Percentiles rank a stretch among this genome's conserved stretches.
phyloP scores from a whole-genome alignment of 2,329 filamentous ascomycete genomes.

The Leptographium flavum region DNA sequence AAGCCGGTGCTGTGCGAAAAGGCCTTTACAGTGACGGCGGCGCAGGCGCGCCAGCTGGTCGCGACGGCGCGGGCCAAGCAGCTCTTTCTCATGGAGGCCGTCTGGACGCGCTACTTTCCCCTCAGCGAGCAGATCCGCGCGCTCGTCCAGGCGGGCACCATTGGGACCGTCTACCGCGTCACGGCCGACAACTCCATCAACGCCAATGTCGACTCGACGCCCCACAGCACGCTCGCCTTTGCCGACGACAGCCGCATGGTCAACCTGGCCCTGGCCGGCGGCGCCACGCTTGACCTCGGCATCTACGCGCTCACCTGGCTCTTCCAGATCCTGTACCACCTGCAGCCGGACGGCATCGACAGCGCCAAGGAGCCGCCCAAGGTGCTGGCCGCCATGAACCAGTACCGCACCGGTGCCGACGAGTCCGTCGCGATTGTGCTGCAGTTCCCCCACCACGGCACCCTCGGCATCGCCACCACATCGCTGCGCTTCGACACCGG shows the following conservation, averaged over 20 bases:
- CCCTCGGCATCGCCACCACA: constrained; percentile 60
- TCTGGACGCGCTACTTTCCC: constrained; percentile 84
- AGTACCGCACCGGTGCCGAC: constrained; percentile 62
- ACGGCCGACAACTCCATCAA: constrained; percentile 48
- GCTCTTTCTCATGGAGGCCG: constrained; percentile 70
- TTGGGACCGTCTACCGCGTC: constrained; percentile 48
- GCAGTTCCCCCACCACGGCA: constrained; percentile 54
- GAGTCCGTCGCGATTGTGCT: constrained; percentile 67
- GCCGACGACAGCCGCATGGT: constrained; percentile 60
- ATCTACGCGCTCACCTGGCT: constrained; percentile 86
- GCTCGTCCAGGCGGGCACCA: constrained; percentile 38
- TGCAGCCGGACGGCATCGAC: constrained; percentile 39
- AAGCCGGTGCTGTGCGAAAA: constrained; percentile 90
- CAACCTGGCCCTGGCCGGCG: constrained; percentile 70
- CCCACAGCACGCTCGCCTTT: constrained; percentile 34
- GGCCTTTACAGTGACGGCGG: constrained; percentile 71
- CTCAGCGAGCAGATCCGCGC: constrained; percentile 63
- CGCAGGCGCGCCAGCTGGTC: constrained; percentile 58
- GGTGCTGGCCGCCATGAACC: constrained; percentile 55
- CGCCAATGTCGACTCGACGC: constrained; percentile 25
- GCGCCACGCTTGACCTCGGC: constrained; percentile 69
- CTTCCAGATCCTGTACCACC: constrained; percentile 77
- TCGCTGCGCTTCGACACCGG: constrained; percentile 47
- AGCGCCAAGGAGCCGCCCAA: constrained; percentile 53
- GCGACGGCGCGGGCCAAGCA: constrained; percentile 59